Evolutionary conservation across 2,329 filamentous ascomycete genomes (phyloP).

Genomic region (Aspergillus fructus): DNA sequence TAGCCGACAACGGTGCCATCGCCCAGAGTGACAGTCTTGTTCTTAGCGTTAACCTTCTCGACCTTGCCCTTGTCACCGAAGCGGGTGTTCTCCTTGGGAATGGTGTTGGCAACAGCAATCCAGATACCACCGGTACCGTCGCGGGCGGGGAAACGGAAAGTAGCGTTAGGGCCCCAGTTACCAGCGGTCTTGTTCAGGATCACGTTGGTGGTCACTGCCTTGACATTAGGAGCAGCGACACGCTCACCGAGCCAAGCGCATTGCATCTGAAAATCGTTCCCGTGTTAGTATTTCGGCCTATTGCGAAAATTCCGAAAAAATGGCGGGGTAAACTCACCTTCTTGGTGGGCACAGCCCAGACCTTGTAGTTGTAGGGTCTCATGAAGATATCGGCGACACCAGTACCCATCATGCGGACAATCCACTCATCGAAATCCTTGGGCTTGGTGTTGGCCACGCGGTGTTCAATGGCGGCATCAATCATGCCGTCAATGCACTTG

Average conservation of each 20-base stretch:
- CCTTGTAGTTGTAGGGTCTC: slow-evolving; percentile 99
- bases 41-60: slow-evolving; percentile 79
- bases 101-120: slow-evolving; percentile 91
- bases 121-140: slow-evolving; percentile 98
- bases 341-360: slow-evolving; percentile 97
- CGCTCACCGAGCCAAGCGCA: slow-evolving; percentile 97
- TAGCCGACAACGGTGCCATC: slow-evolving; percentile 90
- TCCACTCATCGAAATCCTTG: slow-evolving; percentile 98
- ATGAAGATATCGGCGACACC: slow-evolving; percentile 96
- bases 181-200: slow-evolving; percentile 94
- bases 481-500: slow-evolving; percentile 89
- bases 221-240: slow-evolving; percentile 94
- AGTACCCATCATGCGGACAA: slow-evolving; percentile 83
- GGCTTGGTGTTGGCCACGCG: slow-evolving; percentile 89
- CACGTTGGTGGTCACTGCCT: slow-evolving; percentile 89
- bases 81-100: slow-evolving; percentile 86
- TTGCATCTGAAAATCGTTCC: slow-evolving; percentile 73
- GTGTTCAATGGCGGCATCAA: slow-evolving; percentile 85
- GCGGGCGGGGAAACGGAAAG: slow-evolving; percentile 94
- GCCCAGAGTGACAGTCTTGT: slow-evolving; percentile 76
- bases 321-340: slow-evolving; percentile 62
- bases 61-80: slow-evolving; percentile 86
- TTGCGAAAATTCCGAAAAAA: neutral
- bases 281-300: slow-evolving; percentile 6
- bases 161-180: slow-evolving; percentile 97